A percentile compares a stretch with the other conserved stretches of the same genome.
phyloP scores from a whole-genome alignment of 2,329 filamentous ascomycete genomes.

The Nannizzia gypsea region DNA sequence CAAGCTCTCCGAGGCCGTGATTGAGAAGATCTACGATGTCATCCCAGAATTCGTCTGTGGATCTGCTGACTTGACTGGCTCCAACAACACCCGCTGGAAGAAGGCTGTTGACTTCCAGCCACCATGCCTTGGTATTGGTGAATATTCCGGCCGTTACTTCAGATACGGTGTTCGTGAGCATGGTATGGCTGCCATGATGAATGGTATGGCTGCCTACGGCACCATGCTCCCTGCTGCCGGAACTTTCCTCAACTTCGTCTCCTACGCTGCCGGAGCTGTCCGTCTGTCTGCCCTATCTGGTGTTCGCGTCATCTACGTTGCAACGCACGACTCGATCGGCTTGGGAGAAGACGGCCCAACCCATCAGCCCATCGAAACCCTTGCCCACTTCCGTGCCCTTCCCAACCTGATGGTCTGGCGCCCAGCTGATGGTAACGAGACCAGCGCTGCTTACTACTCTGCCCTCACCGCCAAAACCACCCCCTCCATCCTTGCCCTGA shows the following conservation, averaged over 20 bases:
- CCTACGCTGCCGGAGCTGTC: conserved; percentile 88
- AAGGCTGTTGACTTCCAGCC: conserved; percentile 94
- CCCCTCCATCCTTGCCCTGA: conserved; percentile 85
- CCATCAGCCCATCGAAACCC: conserved; percentile 97
- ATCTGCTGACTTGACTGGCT: conserved; percentile 94
- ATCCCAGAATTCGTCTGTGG: conserved; percentile 89
- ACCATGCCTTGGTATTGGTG: conserved; percentile 69
- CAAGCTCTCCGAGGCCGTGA: conserved; percentile 90
- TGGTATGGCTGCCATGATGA: conserved; percentile 42
- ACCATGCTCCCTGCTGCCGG: conserved; percentile 86
- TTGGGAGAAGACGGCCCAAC: conserved; percentile 97
- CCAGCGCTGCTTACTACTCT: conserved; percentile 92
- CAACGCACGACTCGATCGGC: conserved; percentile 98
- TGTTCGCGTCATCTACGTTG: conserved; percentile 85
- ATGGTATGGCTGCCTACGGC: conserved; percentile 86
- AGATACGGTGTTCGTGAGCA: conserved; percentile 43
- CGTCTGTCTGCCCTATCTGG: conserved; percentile 87
- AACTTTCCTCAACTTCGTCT: conserved; percentile 99
- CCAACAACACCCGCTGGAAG: conserved; percentile 99
- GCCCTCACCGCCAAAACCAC: conserved; percentile 81
- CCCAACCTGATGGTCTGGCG: conserved; percentile 99
- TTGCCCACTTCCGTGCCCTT: conserved; percentile 94
- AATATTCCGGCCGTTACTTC: conserved; percentile 78
- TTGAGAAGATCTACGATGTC: conserved; percentile 70
- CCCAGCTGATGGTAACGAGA: conserved; percentile 96